Conservation (phyloP, 2,329 filamentous ascomycete species). For the Stachybotrys chlorohalonatus region DNA sequence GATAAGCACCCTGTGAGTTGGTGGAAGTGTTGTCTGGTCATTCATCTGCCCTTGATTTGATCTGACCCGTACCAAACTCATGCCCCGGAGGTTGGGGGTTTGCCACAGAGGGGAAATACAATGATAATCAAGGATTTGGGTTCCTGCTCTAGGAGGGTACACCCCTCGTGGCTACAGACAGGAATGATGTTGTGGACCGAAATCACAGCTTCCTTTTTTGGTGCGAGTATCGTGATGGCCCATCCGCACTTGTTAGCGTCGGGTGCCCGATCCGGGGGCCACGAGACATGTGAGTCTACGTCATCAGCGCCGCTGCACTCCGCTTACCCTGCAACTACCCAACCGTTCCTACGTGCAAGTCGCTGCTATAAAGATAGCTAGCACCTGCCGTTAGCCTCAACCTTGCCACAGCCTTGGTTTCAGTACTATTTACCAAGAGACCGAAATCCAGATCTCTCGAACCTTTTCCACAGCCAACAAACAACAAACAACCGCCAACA, state of each 20-base stretch:
- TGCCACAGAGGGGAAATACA: too few species aligned
- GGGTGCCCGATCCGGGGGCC: background rate
- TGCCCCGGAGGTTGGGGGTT: too few species aligned
- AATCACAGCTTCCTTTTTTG: background rate
- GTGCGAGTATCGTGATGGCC: background rate
- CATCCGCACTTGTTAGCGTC: background rate
- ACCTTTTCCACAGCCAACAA: background rate
- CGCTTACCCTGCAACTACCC: background rate
- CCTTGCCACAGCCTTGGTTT: background rate
- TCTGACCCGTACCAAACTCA: too few species aligned
- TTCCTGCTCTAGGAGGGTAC: too few species aligned
- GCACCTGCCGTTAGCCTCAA: background rate
- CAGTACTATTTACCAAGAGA: background rate
- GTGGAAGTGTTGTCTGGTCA: too few species aligned
- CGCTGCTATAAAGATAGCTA: background rate
- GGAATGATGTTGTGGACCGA: background rate
- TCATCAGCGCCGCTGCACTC: background rate
- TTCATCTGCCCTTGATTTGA: too few species aligned
- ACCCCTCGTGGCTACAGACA: background rate
- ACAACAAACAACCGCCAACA: conserved; percentile 19
- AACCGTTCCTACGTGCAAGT: background rate
- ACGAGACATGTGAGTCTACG: background rate
- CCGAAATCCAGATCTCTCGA: too few species aligned
- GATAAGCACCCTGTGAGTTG: too few species aligned
- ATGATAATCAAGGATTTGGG: too few species aligned